Conservation (phyloP, 768 basidiomycete species). For the Xerocomus brunneocitrinus region DNA sequence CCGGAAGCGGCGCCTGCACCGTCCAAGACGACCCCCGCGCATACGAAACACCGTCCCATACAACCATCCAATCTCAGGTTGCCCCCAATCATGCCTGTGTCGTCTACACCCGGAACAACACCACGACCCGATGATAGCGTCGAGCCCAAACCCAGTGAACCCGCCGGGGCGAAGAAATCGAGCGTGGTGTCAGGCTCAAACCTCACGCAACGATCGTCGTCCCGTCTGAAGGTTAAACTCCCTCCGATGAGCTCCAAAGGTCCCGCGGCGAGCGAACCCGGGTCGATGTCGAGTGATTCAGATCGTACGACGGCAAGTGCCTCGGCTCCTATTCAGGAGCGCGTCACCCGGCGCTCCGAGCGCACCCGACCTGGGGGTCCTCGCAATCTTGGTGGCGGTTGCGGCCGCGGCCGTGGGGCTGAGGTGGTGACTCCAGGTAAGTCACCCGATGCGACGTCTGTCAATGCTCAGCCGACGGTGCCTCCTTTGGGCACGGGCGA, state of each 20-base stretch:
- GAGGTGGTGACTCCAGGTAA: neutral
- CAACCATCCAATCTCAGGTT: conserved; percentile 15
- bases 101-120: neutral
- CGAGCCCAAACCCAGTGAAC: neutral
- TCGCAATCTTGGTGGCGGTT: neutral
- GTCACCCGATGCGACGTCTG: neutral
- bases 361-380: neutral
- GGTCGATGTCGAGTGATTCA: neutral
- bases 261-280: neutral
- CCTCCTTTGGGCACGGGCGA: neutral
- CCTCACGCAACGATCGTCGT: neutral
- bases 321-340: neutral
- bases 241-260: neutral
- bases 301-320: neutral
- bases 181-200: neutral
- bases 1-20: neutral
- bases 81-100: neutral
- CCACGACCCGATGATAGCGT: neutral
- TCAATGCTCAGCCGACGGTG: too few species aligned
- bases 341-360: neutral
- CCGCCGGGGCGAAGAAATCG: neutral
- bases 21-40: neutral
- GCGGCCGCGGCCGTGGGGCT: neutral
- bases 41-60: neutral
- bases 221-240: conserved; percentile 2